Evolutionary conservation across 495 filamentous ascomycete genomes (phyloP), one percentile per base, ranked within the genome.

Genomic region (Xylaria cubensis): DNA sequence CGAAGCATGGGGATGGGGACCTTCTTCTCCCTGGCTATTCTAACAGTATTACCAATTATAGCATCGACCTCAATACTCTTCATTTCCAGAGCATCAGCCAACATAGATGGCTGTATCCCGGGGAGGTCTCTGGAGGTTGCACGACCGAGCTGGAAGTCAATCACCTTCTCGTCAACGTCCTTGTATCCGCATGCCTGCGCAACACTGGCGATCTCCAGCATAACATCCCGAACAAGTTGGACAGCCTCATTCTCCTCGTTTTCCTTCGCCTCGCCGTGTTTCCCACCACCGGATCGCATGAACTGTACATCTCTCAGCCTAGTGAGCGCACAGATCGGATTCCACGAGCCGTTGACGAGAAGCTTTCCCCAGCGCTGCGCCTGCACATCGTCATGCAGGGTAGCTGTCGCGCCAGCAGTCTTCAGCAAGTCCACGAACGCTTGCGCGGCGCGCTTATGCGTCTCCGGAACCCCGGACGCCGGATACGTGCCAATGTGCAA

Each of bases 301-400:
- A 86, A 84, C 62, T 80, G 77, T 19, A 78, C 77, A 72, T 88
- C 86, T 51, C 80, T 76, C 24, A 78, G 80, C 48, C 81, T 76
- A 17, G 84, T 82, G 12, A 89, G 75, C 48, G 86, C 86, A 69
- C 85, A 87, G 39, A 86, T 79, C 0, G 87, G 86, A 69, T 88
- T 89, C 82, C 85, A 88, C 0, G 82, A 73, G 26, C 80, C 84
- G 67, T 88, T 89, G 3, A 86, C 66, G 1, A 87, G 64, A 39
- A 88, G 78, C 78, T 89, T 89, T 36, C 69, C 76, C 87, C 87
- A 88, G n/a, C 86, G 79, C 74, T 80, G 78, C 19, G 71, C 71
- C 80, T 89, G 87, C 55, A 89, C 79, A 69, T 89, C 85, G 44
- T 84, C 82, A 48, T 80, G 78, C 5, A 85, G 29, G 26, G 71